Evolutionary conservation across 1,139 yeast genomes (phyloP).

Genomic region (Suhomyces choctaworum): DNA sequence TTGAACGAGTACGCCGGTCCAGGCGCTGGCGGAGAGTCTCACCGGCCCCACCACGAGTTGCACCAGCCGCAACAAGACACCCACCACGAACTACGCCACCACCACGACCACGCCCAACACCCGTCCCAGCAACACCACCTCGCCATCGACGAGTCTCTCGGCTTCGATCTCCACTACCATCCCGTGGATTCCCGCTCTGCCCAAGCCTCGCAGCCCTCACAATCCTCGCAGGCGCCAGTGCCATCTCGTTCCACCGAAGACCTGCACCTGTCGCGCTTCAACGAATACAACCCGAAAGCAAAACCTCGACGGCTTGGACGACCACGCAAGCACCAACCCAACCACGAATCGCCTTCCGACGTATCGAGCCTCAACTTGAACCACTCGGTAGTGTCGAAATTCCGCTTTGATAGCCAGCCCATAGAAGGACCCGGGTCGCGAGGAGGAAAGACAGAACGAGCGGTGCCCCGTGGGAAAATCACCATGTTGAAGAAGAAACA

Average conservation of each 20-base stretch:
- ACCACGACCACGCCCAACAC: conserved; percentile 1
- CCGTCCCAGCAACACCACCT: not conserved
- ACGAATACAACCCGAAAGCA: conserved; percentile 36
- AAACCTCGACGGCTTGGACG: conserved; percentile 39
- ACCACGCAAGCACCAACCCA: conserved; percentile 32
- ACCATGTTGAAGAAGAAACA: conserved; percentile 18
- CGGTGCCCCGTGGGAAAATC: conserved; percentile 31
- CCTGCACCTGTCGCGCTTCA: conserved; percentile 22
- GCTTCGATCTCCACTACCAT: not conserved
- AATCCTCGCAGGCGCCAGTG: conserved; percentile 1
- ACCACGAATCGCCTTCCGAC: conserved; percentile 24
- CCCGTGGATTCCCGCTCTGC: no score
- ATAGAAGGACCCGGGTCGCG: conserved; percentile 48
- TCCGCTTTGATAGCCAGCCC: conserved; percentile 40
- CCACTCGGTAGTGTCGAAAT: conserved; percentile 36
- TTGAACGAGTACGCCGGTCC: conserved; percentile 17
- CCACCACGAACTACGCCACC: not conserved
- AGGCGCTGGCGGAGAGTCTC: conserved; percentile 12
- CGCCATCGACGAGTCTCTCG: not conserved
- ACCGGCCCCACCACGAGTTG: no score
- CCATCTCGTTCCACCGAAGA: not conserved
- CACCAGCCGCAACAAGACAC: not conserved
- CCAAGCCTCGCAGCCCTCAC: not conserved
- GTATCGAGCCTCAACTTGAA: conserved; percentile 33
- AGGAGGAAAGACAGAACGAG: conserved; percentile 34